Base-by-base conservation (phyloP, 768 basidiomycete genomes). In the Xanthoconium purpureum region DNA sequence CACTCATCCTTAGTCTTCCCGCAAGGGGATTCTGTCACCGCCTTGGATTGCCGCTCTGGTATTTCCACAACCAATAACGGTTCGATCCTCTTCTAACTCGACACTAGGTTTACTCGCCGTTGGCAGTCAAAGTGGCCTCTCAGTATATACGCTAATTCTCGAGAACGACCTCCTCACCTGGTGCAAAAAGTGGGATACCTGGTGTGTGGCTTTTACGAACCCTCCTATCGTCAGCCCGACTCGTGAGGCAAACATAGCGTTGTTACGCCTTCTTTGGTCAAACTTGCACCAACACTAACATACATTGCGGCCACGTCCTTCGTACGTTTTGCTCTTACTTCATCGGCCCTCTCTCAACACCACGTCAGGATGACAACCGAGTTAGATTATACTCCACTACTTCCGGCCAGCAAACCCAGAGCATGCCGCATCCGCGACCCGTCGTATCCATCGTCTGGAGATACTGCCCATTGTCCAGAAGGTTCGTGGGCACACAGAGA, bases 81-180 rank as follows among this genome's bases (percentile, higher is more conserved):
- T 24, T 32, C 28, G 15, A 2, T 12, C n/a, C 15, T 20, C 38
- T 55, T 60, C 74, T 76, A 63, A 78, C 54, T 4, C 24, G 42
- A 42, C 33, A 39, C n/a, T 65, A 92, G 91, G 91, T 52, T 74
- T 91, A 33, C 82, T 94, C 58, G 87, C 85, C 20, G 81, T 92
- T 36, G 89, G 88, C 14, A 85, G 77, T 43, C 67, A 76, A 35
- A 72, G 70, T 42, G 79, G 80, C 38, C 74, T 94, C 14, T 85
- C 88, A 1, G 82, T 92, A 0, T 89, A 90, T 63, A 89, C 89
- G 3, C 74, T 92, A 30, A 83, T 87, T 53, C 77, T 90, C 32
- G 89, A 92, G 61, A 87, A 91, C 63, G 89, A 91, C 69, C 80
- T 93, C 17, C 88, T 85, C 15, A 89, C 85, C 0, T 94, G 91